Evolutionary conservation across 192 early-diverging fungal species (phyloP).

Genomic region (Podila epigama): DNA sequence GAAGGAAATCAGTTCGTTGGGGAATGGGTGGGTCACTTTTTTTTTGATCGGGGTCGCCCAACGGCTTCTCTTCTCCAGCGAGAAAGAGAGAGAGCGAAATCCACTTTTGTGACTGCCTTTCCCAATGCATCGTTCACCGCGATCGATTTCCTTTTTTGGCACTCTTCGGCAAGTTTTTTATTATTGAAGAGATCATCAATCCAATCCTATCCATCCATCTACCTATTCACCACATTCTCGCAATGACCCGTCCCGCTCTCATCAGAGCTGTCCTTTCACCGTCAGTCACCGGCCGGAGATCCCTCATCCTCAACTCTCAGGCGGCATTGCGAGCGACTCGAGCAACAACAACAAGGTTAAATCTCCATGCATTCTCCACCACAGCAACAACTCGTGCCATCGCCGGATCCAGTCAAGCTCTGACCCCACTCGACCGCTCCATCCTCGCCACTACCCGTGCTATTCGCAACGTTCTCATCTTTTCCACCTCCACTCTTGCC

Average conservation of each 20-base stretch:
- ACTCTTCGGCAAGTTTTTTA: neutral
- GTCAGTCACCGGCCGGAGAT: no score
- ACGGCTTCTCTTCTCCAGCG: no score
- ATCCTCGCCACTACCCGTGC: constrained; percentile 16
- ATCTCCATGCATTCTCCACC: constrained; percentile 1
- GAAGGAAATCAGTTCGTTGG: neutral
- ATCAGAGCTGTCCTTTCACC: neutral
- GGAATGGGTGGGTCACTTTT: no score
- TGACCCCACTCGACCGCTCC: constrained; percentile 1
- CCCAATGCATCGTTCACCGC: neutral
- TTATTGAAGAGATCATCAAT: no score
- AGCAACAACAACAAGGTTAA: no score
- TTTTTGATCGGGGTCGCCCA: neutral
- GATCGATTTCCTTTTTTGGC: neutral
- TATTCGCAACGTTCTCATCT: constrained; percentile 33
- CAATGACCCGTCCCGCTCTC: neutral
- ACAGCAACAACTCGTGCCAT: neutral
- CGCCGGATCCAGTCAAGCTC: neutral
- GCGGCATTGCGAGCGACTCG: no score
- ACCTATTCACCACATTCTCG: no score
- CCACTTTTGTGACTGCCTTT: neutral
- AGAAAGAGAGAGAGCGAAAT: neutral
- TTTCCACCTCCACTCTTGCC: constrained; percentile 33
- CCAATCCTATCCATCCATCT: no score
- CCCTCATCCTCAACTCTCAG: no score